Percentiles rank a stretch among this genome's conserved stretches.
Evolutionary conservation across 2,329 filamentous ascomycete genomes (phyloP).

Genomic region (Emericellopsis cladophorae): DNA sequence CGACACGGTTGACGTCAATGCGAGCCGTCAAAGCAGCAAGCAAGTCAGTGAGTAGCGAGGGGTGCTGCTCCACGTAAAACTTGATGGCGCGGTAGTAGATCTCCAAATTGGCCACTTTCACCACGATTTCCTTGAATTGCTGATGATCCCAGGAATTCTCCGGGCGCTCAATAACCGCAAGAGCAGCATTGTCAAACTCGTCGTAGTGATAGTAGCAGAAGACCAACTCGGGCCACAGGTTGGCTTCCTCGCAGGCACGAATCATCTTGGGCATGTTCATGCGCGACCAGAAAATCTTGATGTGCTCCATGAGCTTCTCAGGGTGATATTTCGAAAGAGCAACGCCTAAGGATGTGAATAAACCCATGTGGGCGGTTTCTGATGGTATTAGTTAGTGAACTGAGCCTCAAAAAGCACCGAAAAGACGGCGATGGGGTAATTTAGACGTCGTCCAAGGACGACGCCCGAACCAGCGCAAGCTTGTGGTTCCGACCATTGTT

Average conservation of each 20-base stretch:
- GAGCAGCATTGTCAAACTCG: slow-evolving; percentile 91
- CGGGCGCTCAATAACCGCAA: slow-evolving; percentile 95
- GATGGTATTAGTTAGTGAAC: too few relatives aligned
- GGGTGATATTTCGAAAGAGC: slow-evolving; percentile 91
- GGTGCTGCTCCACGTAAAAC: slow-evolving; percentile 96
- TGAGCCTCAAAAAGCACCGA: too few relatives aligned
- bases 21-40: slow-evolving; percentile 83
- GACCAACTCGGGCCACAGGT: slow-evolving; percentile 93
- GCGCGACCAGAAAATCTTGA: slow-evolving; percentile 95
- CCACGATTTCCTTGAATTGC: slow-evolving; percentile 96
- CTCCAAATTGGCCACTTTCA: slow-evolving; percentile 96
- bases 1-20: slow-evolving; percentile 97
- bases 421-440: too few relatives aligned
- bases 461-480: too few relatives aligned
- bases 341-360: slow-evolving; percentile 91
- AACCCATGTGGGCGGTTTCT: slow-evolving; percentile 87
- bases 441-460: too few relatives aligned
- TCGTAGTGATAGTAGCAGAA: slow-evolving; percentile 99
- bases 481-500: too few relatives aligned
- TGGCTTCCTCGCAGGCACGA: slow-evolving; percentile 80
- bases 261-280: slow-evolving; percentile 99
- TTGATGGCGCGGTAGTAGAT: slow-evolving; percentile 97
- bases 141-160: slow-evolving; percentile 99
- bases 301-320: slow-evolving; percentile 93
- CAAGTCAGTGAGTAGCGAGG: slow-evolving; percentile 87